A percentile compares a stretch with the other conserved stretches of the same genome.
phyloP scores from a whole-genome alignment of 371 early-diverging fungal species.

The Apophysomyces ossiformis region DNA sequence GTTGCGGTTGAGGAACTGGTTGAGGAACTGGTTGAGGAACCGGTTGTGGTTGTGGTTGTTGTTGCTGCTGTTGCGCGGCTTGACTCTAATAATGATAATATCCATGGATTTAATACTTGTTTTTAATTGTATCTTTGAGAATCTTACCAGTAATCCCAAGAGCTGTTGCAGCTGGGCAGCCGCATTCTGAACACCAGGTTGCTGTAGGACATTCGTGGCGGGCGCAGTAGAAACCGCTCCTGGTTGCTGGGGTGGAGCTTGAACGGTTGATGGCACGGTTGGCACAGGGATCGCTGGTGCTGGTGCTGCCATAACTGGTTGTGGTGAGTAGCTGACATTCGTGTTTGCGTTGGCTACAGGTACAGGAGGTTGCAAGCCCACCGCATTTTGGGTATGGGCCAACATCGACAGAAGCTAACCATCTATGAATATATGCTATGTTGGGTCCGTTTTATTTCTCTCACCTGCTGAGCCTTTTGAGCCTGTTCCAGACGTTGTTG shows the following conservation, averaged over 20 bases:
- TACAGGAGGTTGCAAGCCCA: not conserved
- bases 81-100: constrained; percentile 14
- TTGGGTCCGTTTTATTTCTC: not conserved
- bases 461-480: constrained; percentile 40
- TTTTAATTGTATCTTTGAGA: not conserved
- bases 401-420: constrained; percentile 26
- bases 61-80: constrained; percentile 22
- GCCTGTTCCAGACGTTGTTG: constrained; percentile 31
- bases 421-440: not conserved
- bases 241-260: not conserved
- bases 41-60: constrained; percentile 8
- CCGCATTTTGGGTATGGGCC: constrained; percentile 20
- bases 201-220: constrained; percentile 10
- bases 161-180: constrained; percentile 26
- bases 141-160: constrained; percentile 22
- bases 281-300: not conserved
- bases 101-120: not conserved
- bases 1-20: constrained; percentile 3
- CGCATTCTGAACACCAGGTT: constrained; percentile 13
- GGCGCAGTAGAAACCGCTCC: constrained; percentile 13
- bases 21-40: not conserved
- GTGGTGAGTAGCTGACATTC: not conserved
- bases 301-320: not conserved
- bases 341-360: not conserved
- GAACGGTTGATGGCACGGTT: not conserved